Evolutionary conservation across 2,329 filamentous ascomycete genomes (phyloP).

Genomic region (Apiospora pterosperma): DNA sequence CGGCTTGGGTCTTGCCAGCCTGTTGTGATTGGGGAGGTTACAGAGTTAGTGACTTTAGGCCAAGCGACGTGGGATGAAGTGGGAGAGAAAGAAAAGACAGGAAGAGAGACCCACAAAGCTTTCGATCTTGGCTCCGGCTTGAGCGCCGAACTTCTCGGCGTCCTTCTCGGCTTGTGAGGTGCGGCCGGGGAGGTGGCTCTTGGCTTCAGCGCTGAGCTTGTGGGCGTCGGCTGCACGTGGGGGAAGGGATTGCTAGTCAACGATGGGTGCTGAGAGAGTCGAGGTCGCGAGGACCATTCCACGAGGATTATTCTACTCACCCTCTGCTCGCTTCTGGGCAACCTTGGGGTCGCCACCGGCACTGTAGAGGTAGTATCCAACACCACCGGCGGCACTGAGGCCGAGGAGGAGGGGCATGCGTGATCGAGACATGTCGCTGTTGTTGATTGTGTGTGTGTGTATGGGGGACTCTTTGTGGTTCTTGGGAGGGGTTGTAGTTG

Average conservation of each 20-base stretch:
- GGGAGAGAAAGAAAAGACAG: neutral
- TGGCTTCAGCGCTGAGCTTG: slow-evolving; percentile 63
- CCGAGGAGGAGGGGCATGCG: slow-evolving; percentile 51
- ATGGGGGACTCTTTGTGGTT: neutral
- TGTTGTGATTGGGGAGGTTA: slow-evolving; percentile 27
- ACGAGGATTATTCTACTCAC: slow-evolving; percentile 47
- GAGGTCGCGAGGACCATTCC: neutral
- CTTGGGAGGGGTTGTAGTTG: neutral
- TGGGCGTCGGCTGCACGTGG: slow-evolving; percentile 72
- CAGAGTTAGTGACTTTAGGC: neutral
- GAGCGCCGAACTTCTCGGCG: slow-evolving; percentile 56
- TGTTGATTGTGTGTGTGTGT: slow-evolving; percentile 3
- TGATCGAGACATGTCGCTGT: slow-evolving; percentile 41
- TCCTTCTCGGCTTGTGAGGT: slow-evolving; percentile 62
- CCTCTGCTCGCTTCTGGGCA: slow-evolving; percentile 83
- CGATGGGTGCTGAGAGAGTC: neutral
- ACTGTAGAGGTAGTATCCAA: slow-evolving; percentile 88
- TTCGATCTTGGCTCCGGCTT: slow-evolving; percentile 66
- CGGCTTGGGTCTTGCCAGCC: slow-evolving; percentile 60
- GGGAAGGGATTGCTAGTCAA: neutral
- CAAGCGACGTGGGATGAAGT: too few relatives aligned
- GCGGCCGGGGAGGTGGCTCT: slow-evolving; percentile 60
- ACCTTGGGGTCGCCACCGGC: slow-evolving; percentile 78
- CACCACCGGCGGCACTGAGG: slow-evolving; percentile 60
- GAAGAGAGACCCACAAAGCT: slow-evolving; percentile 65